Percentiles rank a stretch among this genome's conserved stretches.
Conservation (phyloP, 176 grass and related monocot species). For the Saccharum officinarum region DNA sequence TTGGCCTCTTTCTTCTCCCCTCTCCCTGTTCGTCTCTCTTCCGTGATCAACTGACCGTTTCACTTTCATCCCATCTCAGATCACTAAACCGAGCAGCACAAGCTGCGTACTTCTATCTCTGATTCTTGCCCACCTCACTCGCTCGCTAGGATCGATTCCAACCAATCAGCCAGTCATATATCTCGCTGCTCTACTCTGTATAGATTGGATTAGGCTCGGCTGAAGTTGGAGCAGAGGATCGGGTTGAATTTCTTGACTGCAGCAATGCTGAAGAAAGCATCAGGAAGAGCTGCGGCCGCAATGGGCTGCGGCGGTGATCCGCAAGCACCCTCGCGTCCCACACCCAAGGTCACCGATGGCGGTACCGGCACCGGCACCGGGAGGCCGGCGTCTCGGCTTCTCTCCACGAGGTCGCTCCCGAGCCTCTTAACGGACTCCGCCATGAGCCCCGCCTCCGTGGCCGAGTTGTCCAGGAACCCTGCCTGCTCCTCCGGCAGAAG, state of each 20-base stretch:
- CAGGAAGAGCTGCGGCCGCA: slow-evolving; percentile 12
- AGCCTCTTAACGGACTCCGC: slow-evolving; percentile 10
- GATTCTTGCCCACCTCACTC: neutral
- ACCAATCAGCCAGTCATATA: neutral
- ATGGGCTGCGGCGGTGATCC: slow-evolving; percentile 9
- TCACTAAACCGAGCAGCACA: neutral
- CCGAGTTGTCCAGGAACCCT: slow-evolving; percentile 4
- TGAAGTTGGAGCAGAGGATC: neutral
- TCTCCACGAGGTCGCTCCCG: slow-evolving; percentile 29
- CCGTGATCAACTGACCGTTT: neutral
- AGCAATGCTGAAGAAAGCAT: slow-evolving; percentile 36
- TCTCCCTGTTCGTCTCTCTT: neutral
- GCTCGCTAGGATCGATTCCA: neutral
- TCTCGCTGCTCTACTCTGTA: neutral
- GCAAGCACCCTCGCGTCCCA: neutral
- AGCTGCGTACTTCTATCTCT: neutral
- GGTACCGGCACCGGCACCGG: too few relatives aligned
- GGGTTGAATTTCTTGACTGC: neutral
- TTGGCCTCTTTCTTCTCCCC: neutral
- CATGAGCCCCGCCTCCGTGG: neutral
- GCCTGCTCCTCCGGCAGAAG: neutral
- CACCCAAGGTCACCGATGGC: neutral
- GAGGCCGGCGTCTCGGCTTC: neutral
- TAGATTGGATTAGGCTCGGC: neutral
- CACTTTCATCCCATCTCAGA: neutral